Conservation (phyloP, 345 rosid genomes). For the Rhizophora mangle region DNA sequence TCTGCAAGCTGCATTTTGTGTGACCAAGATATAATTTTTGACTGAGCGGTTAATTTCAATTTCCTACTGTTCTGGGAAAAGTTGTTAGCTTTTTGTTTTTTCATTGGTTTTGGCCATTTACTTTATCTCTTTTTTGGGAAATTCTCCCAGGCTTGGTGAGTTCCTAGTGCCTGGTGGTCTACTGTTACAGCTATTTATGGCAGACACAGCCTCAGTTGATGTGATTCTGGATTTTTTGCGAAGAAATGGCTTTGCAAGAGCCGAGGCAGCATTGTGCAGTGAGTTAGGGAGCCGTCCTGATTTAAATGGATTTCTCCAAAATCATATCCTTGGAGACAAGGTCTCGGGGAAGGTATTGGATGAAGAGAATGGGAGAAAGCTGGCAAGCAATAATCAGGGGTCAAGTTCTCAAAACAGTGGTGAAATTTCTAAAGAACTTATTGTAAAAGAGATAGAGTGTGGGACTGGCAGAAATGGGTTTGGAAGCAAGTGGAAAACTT, state of each 20-base stretch:
- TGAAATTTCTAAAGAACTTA: conserved; percentile 68
- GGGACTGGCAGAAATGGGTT: conserved; percentile 61
- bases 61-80: background rate
- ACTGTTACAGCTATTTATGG: conserved; percentile 45
- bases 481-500: conserved; percentile 55
- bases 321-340: conserved; percentile 52
- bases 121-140: background rate
- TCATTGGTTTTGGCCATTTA: background rate
- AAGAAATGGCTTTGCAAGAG: conserved; percentile 74
- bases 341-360: conserved; percentile 33
- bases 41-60: background rate
- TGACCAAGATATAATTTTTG: background rate
- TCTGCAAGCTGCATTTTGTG: background rate
- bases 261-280: conserved; percentile 91
- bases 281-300: conserved; percentile 73
- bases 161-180: conserved; percentile 24
- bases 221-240: conserved; percentile 75
- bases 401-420: conserved; percentile 40
- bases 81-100: background rate
- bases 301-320: conserved; percentile 69
- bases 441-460: conserved; percentile 83
- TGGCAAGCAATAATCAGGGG: conserved; percentile 26
- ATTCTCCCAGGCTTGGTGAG: conserved; percentile 38
- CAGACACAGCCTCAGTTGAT: conserved; percentile 62
- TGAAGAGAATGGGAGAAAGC: conserved; percentile 38